Evolutionary conservation across 192 early-diverging fungal species (phyloP).

Genomic region (Spizellomyces sp.): DNA sequence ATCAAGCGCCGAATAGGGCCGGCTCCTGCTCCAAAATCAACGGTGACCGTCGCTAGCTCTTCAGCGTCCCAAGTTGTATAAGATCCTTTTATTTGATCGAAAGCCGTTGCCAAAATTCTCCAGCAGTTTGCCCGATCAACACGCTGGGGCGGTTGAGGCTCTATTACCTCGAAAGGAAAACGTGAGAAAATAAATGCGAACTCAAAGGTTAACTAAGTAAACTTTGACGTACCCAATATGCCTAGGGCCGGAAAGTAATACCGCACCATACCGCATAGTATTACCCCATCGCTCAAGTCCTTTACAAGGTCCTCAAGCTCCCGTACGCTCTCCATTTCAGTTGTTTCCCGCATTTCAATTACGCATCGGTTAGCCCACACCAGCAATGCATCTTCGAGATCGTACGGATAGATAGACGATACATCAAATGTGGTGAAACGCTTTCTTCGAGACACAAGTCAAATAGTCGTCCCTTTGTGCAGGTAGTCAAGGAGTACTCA

Average conservation of each 20-base stretch:
- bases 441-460: constrained; percentile 7
- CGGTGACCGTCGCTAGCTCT: too few species aligned
- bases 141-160: too few species aligned
- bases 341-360: neutral
- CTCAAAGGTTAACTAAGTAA: too few species aligned
- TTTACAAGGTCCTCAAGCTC: constrained; percentile 37
- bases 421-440: constrained; percentile 27
- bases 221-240: too few species aligned
- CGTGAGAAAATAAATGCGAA: too few species aligned
- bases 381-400: constrained; percentile 53
- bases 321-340: neutral
- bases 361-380: constrained; percentile 53
- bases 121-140: too few species aligned
- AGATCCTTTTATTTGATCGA: too few species aligned
- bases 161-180: too few species aligned
- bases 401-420: constrained; percentile 44
- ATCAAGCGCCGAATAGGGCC: too few species aligned
- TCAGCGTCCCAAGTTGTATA: too few species aligned
- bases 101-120: too few species aligned
- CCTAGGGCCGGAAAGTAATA: constrained; percentile 31
- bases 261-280: constrained; percentile 20
- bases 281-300: constrained; percentile 40
- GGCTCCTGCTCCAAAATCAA: too few species aligned
- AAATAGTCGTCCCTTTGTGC: neutral
- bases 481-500: neutral